Base-by-base conservation (phyloP, 1,139 yeast species). In the Kodamaea plutei region DNA sequence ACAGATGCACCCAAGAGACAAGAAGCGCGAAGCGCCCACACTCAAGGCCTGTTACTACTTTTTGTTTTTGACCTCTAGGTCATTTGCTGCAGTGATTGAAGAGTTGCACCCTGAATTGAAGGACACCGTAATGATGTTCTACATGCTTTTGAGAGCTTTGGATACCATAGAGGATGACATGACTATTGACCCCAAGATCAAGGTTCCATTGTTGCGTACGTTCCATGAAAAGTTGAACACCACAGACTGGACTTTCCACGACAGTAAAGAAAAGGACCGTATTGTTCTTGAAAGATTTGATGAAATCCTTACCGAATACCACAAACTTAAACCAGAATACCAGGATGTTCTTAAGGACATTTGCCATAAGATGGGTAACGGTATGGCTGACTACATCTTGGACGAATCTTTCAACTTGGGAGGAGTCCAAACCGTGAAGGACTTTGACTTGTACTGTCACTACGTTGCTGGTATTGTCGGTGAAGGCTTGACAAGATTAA, bases 381-480 rank as follows among this genome's bases (percentile, higher is more conserved):
- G 98, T 35, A 91, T 91, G 99, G 97, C 97, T 18, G 91, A 85
- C 50, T 91, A 89, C 57, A 81, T 87, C 35, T 68, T 75, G 48
- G 81, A 84, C 50, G 93, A 83, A 34, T 72, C 78, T 38, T 85
- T 84, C 61, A 85, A 87, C 55, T 57, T 75, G 46, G 76, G 77
- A 39, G 97, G 97, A 3, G 80, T 91, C 26, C 68, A 66, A 30
- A 84, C 96, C 2, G 58, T 84, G 28, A 67, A 73, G 40, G 98
- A 88, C 52, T 93, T 83, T 53, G 91, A 93, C 53, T 67, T 80
- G 41, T 91, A 91, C 65, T 91, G 99, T 58, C 93, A 89, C 59
- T 87, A 89, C 52, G 99, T 91, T 36, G 99, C 99, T 1, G 99
- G 98, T 2, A 69, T 93, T 34, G 97, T 91, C 25, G 99, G 99